A percentile compares a stretch with the other conserved stretches of the same genome.
phyloP scores from a whole-genome alignment of 495 filamentous ascomycete genomes.

The Penicillium canescens region DNA sequence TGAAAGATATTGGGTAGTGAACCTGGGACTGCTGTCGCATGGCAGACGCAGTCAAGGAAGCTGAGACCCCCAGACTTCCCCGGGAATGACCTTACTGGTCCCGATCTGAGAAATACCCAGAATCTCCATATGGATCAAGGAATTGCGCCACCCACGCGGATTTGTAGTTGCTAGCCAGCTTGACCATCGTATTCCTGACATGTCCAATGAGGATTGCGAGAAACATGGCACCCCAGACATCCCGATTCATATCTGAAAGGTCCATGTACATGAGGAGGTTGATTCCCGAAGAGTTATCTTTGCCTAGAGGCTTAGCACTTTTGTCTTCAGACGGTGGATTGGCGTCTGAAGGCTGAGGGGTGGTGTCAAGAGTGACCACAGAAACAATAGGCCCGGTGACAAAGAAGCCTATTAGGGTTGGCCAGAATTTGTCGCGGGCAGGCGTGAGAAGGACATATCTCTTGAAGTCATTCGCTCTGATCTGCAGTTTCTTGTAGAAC shows the following conservation, averaged over 20 bases:
- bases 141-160: background rate
- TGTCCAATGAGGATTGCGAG: constrained; percentile 42
- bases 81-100: background rate
- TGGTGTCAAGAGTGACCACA: constrained; percentile 38
- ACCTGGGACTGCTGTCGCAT: too few species aligned
- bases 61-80: too few species aligned
- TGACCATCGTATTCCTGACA: constrained; percentile 34
- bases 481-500: constrained; percentile 30
- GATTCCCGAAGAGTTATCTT: background rate
- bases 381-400: constrained; percentile 44
- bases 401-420: constrained; percentile 38
- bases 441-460: background rate
- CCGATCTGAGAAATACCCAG: background rate
- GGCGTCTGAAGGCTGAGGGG: constrained; percentile 18
- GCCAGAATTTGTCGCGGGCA: constrained; percentile 7
- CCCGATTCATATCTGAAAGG: constrained; percentile 36
- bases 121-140: background rate
- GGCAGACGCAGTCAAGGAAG: too few species aligned
- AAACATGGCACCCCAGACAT: constrained; percentile 51
- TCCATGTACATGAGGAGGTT: constrained; percentile 42
- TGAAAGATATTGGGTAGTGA: too few species aligned
- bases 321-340: background rate
- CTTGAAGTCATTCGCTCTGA: constrained; percentile 15
- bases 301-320: too few species aligned
- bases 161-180: constrained; percentile 22